Base-by-base conservation (phyloP, 225 moss, liverwort and hornwort genomes). In the Asterella californica region DNA sequence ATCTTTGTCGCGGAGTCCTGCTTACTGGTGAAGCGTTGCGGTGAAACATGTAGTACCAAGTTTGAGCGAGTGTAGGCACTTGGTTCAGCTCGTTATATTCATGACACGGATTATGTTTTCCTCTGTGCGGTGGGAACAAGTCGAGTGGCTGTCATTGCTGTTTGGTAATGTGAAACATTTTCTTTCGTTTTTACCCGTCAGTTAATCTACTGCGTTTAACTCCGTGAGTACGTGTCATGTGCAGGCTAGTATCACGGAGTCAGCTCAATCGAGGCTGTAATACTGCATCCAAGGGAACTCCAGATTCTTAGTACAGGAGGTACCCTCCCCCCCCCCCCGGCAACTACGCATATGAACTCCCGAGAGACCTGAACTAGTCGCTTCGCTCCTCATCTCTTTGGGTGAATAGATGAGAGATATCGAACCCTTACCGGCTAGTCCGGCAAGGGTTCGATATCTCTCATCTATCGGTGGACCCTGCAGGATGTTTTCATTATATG, bases 211-310 rank as follows among this genome's bases (percentile, higher is more conserved):
- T 17, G 36, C 34, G 10, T 21, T 21, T 53, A 54, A 36, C 55
- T 75, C 24, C 2, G 1, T 32, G 33, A 33, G 9, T 57, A 19
- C 55, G 0, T 19, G 17, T 54, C 54, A 53, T 75, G 15, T 75
- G 22, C 75, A 75, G 75, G 75, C 75, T 19, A 75, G 55, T 22
- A 75, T 75, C 36, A 54, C 19, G 22, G 55, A 54, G 19, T 33
- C 21, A 54, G 17, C 75, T 55, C 75, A 29, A 30, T 33, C 75
- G 55, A 22, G 75, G 9, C 50, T 75, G 15, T 75, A 75, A 52
- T 19, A 2, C 33, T 57, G 75, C 33, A 34, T 25, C 46, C 48
- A 63, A 4, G 29, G 29, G 63, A 54, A 54, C 11, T 48, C 6
- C 11, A 48, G 48, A 14, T 52, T 17, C 52, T 52, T 3, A 17